Evolutionary conservation across 73 alveolate species (phyloP), one percentile per base, ranked within the genome.

Genomic region (Uronychia setigera): DNA sequence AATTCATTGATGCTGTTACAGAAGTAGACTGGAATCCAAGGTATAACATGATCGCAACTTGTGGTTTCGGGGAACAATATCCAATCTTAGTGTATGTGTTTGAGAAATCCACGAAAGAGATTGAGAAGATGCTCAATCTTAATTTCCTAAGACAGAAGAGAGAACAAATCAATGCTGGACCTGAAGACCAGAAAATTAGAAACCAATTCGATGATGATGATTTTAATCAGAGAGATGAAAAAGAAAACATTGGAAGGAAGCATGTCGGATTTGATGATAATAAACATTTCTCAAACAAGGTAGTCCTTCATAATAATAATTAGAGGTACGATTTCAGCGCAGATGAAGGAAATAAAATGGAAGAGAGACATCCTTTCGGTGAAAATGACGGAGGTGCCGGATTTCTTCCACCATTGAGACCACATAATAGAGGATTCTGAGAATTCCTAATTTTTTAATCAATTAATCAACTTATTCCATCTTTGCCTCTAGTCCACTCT

Each of bases 1-100:
- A 94, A 26, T 93, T 97, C 60, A 86, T 92, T 58, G 99, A 98
- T 74, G 74, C 95, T 28, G 97, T 97, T 26, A 83, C 97, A 60
- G 99, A 98, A 86, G 98, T 97, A 27, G 96, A 93, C 74, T 98
- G 99, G 99, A 98, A 96, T 84, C 74, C 76, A n/a, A 89, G 85
- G 25, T 98, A 97, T 86, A 95, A 98, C 91, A 98, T 98, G 99
- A 85, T 97, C 81, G 99, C 99, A 32, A 59, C 96, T 30, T 80
- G 97, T 78, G 99, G 99, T 19, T 98, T 98, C 87, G 99, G 99
- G 58, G 96, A 95, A 57, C 98, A 97, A 80, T 96, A 94, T 91
- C 99, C 99, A 34, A 90, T 98, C 35, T 33, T 95, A 30, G 96
- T 98, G 28, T 98, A 98, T 87, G 98, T 91, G 31, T 94, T 87